These are phyloP conservation scores for Galeopsis tetrahit DNA, from an alignment of 257 asterid genomes.

Conservation along the genomic window DNA sequence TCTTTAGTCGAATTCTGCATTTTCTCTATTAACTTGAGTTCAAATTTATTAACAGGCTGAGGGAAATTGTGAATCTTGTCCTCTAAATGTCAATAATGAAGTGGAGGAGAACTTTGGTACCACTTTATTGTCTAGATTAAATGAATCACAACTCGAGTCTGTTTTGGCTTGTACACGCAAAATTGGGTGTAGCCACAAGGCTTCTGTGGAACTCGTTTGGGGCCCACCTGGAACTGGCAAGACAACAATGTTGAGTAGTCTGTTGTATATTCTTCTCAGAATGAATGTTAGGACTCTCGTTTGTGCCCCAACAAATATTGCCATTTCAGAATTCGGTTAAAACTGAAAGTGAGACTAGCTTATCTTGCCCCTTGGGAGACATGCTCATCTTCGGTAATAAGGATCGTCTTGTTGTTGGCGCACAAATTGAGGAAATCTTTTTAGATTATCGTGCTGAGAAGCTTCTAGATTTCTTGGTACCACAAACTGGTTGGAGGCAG, in stretches of 20 bases:
- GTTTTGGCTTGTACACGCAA: neutral
- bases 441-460: neutral
- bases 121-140: neutral
- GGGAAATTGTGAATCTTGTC: neutral
- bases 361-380: conserved; percentile 4
- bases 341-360: neutral
- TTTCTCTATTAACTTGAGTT: conserved; percentile 40
- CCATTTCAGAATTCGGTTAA: neutral
- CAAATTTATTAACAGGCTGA: too few species aligned
- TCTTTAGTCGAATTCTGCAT: too few species aligned
- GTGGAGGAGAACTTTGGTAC: neutral
- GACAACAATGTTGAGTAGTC: conserved; percentile 2
- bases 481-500: neutral
- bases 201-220: neutral
- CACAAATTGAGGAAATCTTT: neutral
- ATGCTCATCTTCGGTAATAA: neutral
- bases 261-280: neutral
- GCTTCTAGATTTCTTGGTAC: neutral
- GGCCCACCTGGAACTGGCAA: neutral
- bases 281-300: conserved; percentile 1
- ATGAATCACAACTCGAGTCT: neutral
- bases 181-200: neutral
- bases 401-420: neutral
- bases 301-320: conserved; percentile 2
- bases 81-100: conserved; percentile 1